Conservation (phyloP, 2,329 filamentous ascomycete genomes). For the Aspergillus quadrilineatus region DNA sequence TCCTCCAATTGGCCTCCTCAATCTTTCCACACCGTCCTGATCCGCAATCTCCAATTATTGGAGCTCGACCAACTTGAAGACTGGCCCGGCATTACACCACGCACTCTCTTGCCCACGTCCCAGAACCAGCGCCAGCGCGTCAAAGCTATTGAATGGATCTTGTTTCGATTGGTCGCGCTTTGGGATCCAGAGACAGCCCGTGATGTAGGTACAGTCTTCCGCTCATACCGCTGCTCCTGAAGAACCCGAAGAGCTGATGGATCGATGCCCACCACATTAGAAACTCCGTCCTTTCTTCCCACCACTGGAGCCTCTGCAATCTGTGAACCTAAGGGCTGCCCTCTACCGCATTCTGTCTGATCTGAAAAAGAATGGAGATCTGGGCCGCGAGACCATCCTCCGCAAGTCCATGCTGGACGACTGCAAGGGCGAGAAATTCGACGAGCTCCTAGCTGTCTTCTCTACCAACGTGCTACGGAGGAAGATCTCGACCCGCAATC, state of each 20-base stretch:
- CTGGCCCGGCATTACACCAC: constrained; percentile 73
- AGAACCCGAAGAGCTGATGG: constrained; percentile 12
- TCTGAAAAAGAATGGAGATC: constrained; percentile 79
- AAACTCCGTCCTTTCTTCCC: constrained; percentile 91
- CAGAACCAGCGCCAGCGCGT: constrained; percentile 81
- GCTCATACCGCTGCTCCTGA: background rate
- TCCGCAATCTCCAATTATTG: constrained; percentile 80
- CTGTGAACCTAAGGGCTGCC: constrained; percentile 81
- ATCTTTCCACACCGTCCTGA: constrained; percentile 64
- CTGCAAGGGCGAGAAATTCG: constrained; percentile 86
- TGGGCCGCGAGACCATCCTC: constrained; percentile 76
- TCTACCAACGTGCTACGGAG: constrained; percentile 75
- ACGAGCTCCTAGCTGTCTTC: constrained; percentile 80
- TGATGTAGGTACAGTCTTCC: constrained; percentile 53
- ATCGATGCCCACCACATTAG: constrained; percentile 42
- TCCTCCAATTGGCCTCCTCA: constrained; percentile 42
- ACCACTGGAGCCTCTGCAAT: constrained; percentile 84
- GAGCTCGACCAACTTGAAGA: constrained; percentile 73
- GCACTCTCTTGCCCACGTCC: constrained; percentile 68
- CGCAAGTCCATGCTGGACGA: constrained; percentile 97
- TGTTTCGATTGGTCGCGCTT: constrained; percentile 81
- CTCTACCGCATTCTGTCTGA: constrained; percentile 78
- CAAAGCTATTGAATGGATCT: constrained; percentile 79
- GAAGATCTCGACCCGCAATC: constrained; percentile 44
- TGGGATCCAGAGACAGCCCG: constrained; percentile 77